These are phyloP conservation scores for Saccharomyces hybrid DNA, from an alignment of 1,139 yeast genomes.

Conservation along the genomic window DNA sequence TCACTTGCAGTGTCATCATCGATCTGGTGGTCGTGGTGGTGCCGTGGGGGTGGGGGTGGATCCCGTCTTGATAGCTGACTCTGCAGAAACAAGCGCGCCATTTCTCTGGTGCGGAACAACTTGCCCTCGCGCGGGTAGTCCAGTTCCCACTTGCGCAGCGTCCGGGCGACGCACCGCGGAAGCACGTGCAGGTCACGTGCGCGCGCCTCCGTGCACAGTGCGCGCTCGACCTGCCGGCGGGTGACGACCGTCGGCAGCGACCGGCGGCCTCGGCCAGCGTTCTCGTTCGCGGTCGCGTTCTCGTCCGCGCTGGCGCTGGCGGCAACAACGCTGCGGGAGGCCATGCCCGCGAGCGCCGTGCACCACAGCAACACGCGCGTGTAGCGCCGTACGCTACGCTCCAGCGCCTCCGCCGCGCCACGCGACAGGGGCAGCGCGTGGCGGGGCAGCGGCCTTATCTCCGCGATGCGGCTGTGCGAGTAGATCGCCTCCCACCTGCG, in stretches of 20 bases:
- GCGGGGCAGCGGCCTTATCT: conserved; percentile 13
- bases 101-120: conserved; percentile 19
- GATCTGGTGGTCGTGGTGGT: background rate
- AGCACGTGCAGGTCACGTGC: conserved; percentile 1
- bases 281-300: too few relatives aligned
- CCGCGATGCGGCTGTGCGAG: conserved; percentile 18
- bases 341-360: conserved; percentile 11
- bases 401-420: conserved; percentile 11
- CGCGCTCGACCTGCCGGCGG: conserved; percentile 12
- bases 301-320: background rate
- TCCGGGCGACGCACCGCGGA: conserved; percentile 12
- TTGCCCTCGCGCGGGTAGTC: conserved; percentile 17
- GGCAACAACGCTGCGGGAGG: background rate
- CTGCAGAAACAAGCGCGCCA: conserved; percentile 8
- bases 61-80: conserved; percentile 2
- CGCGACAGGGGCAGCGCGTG: conserved; percentile 12
- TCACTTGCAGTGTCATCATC: background rate
- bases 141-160: conserved; percentile 22
- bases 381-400: conserved; percentile 13
- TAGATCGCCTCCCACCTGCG: conserved; percentile 26
- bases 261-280: conserved; percentile 16
- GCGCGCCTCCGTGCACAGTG: background rate
- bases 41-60: background rate
- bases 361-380: conserved; percentile 17
- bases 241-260: conserved; percentile 16